phyloP scores from a whole-genome alignment of 73 alveolate species.

The Tetrahymena malaccensis region DNA sequence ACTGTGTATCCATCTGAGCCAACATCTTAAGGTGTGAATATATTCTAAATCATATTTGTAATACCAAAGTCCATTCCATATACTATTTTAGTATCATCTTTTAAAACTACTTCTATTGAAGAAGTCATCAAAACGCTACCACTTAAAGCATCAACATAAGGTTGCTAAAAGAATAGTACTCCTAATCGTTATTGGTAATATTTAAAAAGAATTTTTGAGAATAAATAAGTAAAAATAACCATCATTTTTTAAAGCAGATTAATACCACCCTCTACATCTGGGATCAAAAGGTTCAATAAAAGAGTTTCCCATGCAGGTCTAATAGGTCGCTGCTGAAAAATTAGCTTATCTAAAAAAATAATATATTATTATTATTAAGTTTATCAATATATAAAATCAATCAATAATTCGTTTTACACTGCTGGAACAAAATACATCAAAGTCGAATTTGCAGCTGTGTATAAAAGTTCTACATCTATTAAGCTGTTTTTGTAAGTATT shows the following conservation, averaged over 20 bases:
- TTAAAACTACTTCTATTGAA: neutral
- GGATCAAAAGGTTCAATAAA: neutral
- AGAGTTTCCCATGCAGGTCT: neutral
- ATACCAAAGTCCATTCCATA: neutral
- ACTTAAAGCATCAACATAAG: neutral
- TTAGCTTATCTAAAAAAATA: neutral
- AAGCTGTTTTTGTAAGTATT: neutral
- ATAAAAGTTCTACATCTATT: neutral
- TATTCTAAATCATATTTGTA: neutral
- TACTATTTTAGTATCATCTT: neutral
- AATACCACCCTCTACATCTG: neutral
- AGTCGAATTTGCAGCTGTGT: neutral
- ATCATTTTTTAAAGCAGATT: neutral
- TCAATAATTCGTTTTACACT: neutral
- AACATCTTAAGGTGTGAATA: neutral
- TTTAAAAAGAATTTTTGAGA: neutral
- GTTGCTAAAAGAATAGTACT: neutral
- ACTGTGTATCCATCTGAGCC: neutral
- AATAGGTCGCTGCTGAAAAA: neutral
- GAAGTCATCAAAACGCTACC: neutral
- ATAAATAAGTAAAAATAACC: neutral
- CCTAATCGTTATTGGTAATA: neutral
- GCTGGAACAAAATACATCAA: neutral
- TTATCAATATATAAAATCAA: neutral
- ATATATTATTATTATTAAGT: neutral